phyloP scores from a whole-genome alignment of 345 rosid species.

The Turnera subulata region DNA sequence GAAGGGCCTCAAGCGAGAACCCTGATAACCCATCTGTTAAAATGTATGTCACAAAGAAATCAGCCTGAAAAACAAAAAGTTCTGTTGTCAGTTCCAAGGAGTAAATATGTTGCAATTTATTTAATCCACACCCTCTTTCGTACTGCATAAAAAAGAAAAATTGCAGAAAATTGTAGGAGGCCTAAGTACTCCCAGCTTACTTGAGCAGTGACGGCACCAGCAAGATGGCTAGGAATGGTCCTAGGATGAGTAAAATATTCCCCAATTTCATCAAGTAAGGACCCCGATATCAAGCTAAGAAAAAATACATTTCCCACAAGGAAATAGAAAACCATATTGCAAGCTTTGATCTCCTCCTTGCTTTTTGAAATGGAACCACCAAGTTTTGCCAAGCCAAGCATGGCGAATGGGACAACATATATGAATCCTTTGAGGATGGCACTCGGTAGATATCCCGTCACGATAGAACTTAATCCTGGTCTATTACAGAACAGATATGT shows the following conservation, averaged over 20 bases:
- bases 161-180: not conserved
- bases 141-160: too few species aligned
- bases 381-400: conserved; percentile 64
- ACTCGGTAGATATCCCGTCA: conserved; percentile 92
- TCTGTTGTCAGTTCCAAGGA: conserved; percentile 3
- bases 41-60: conserved; percentile 82
- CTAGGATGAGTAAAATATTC: conserved; percentile 66
- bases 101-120: not conserved
- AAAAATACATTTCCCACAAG: conserved; percentile 89
- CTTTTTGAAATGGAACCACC: conserved; percentile 74
- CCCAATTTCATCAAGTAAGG: conserved; percentile 84
- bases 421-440: conserved; percentile 79
- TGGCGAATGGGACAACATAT: conserved; percentile 68
- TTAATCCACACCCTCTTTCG: too few species aligned
- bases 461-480: conserved; percentile 82
- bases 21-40: conserved; percentile 82
- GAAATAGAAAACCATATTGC: conserved; percentile 93
- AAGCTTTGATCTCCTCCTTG: conserved; percentile 85
- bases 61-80: conserved; percentile 48
- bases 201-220: conserved; percentile 81
- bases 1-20: conserved; percentile 83
- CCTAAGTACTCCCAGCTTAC: conserved; percentile 40
- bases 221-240: conserved; percentile 76
- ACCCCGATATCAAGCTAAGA: conserved; percentile 81
- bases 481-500: conserved; percentile 35